These are phyloP conservation scores for Saturnispora ahearnii DNA, from an alignment of 805 yeast genomes.

Conservation along the genomic window DNA sequence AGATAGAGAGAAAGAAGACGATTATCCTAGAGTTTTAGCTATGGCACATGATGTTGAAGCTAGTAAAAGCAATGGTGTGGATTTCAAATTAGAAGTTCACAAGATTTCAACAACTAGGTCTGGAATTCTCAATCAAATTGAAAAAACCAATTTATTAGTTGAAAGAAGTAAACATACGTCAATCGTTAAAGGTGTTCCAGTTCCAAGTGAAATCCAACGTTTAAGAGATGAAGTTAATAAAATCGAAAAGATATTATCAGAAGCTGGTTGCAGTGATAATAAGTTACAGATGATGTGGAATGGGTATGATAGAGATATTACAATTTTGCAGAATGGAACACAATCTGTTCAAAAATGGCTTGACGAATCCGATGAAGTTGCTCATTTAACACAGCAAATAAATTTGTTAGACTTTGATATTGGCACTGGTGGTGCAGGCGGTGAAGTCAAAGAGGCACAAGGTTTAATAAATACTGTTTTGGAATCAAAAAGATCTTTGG, in stretches of 20 bases:
- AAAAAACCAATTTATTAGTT: slow-evolving; percentile 11
- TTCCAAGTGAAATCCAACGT: slow-evolving; percentile 5
- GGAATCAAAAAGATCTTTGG: slow-evolving; percentile 50
- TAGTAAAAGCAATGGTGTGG: not conserved
- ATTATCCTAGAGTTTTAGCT: slow-evolving; percentile 33
- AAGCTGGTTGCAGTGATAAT: slow-evolving; percentile 53
- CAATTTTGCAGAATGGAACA: slow-evolving; percentile 37
- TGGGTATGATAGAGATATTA: slow-evolving; percentile 33
- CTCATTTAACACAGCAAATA: slow-evolving; percentile 23
- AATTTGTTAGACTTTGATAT: slow-evolving; percentile 63
- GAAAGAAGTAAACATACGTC: slow-evolving; percentile 30
- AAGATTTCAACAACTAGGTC: slow-evolving; percentile 1
- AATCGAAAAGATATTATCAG: slow-evolving; percentile 49
- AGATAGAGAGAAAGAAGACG: slow-evolving; percentile 22
- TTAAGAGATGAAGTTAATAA: slow-evolving; percentile 47
- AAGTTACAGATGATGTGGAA: slow-evolving; percentile 42
- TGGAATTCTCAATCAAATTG: not conserved
- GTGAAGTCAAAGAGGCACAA: slow-evolving; percentile 23
- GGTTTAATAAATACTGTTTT: slow-evolving; percentile 43
- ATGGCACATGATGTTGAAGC: slow-evolving; percentile 29
- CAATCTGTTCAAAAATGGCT: slow-evolving; percentile 30
- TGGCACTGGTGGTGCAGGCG: slow-evolving; percentile 5
- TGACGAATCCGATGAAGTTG: slow-evolving; percentile 5
- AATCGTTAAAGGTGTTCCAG: slow-evolving; percentile 11
- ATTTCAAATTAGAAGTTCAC: slow-evolving; percentile 2